These are phyloP conservation scores for Populus hybrid DNA, from an alignment of 441 rosid species.

Conservation along the genomic window DNA sequence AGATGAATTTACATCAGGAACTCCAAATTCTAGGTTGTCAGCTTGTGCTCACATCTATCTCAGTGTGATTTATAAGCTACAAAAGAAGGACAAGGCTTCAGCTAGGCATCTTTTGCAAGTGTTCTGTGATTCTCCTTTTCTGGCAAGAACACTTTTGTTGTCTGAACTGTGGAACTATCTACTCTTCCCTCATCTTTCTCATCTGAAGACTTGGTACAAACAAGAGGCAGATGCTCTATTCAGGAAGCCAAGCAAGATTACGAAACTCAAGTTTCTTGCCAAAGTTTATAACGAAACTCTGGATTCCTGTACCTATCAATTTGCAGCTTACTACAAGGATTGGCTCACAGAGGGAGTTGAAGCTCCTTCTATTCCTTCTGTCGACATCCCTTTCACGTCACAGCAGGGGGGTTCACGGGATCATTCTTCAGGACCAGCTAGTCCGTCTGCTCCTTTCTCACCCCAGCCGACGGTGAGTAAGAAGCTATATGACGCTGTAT, in stretches of 20 bases:
- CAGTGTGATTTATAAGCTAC: conserved; percentile 51
- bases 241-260: conserved; percentile 28
- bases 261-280: conserved; percentile 50
- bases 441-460: conserved; percentile 34
- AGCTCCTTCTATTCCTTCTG: conserved; percentile 48
- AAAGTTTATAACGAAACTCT: conserved; percentile 51
- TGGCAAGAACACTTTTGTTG: conserved; percentile 46
- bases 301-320: conserved; percentile 54
- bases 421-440: conserved; percentile 34
- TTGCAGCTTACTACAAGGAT: conserved; percentile 63
- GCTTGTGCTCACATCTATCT: conserved; percentile 62
- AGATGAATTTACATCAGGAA: conserved; percentile 44
- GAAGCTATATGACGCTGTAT: conserved; percentile 46
- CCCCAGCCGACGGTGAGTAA: conserved; percentile 57
- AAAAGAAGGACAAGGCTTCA: conserved; percentile 52
- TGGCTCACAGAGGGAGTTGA: conserved; percentile 62
- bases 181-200: conserved; percentile 64
- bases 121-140: conserved; percentile 54
- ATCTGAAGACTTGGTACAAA: conserved; percentile 50
- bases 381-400: conserved; percentile 42
- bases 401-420: conserved; percentile 23
- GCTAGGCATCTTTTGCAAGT: conserved; percentile 62
- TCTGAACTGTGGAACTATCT: conserved; percentile 57
- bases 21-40: conserved; percentile 44
- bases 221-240: conserved; percentile 48